Conservation (phyloP, 306 rosid species). For the Ammopiptanthus mongolicus region DNA sequence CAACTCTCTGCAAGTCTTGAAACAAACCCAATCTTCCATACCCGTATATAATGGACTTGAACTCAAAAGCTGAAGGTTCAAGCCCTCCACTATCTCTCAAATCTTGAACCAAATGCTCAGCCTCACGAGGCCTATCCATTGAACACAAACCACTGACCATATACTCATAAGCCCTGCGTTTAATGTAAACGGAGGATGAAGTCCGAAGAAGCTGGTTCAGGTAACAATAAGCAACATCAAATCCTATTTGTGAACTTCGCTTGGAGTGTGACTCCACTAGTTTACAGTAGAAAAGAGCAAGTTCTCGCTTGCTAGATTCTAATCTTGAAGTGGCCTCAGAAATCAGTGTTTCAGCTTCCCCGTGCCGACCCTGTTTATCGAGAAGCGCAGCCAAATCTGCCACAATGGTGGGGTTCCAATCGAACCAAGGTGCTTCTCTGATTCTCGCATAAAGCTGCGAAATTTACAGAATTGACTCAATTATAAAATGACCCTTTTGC, state of each 20-base stretch:
- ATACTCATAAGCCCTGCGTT: slow-evolving; percentile 53
- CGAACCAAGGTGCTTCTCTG: slow-evolving; percentile 61
- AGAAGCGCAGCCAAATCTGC: slow-evolving; percentile 64
- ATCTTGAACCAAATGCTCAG: slow-evolving; percentile 51
- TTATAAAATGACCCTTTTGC: background rate
- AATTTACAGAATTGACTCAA: no score
- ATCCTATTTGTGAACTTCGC: slow-evolving; percentile 43
- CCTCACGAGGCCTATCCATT: slow-evolving; percentile 61
- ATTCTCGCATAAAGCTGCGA: no score
- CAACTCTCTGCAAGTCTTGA: slow-evolving; percentile 51
- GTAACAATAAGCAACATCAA: slow-evolving; percentile 35
- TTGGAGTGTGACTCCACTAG: slow-evolving; percentile 64
- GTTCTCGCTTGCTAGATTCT: slow-evolving; percentile 42
- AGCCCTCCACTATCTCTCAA: slow-evolving; percentile 44
- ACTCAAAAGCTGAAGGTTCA: slow-evolving; percentile 53
- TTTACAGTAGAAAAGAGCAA: slow-evolving; percentile 52
- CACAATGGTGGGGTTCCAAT: slow-evolving; percentile 57
- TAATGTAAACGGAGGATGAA: slow-evolving; percentile 51
- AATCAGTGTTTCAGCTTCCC: slow-evolving; percentile 38
- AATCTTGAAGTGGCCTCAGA: slow-evolving; percentile 45
- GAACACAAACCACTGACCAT: slow-evolving; percentile 64
- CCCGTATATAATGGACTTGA: slow-evolving; percentile 46
- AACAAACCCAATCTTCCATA: slow-evolving; percentile 72
- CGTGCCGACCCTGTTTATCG: slow-evolving; percentile 40
- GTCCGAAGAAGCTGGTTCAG: slow-evolving; percentile 37